A percentile compares a stretch with the other conserved stretches of the same genome.
These are phyloP conservation scores for Solanum aculeatissimum DNA, from an alignment of 305 asterid genomes.

Conservation along the genomic window DNA sequence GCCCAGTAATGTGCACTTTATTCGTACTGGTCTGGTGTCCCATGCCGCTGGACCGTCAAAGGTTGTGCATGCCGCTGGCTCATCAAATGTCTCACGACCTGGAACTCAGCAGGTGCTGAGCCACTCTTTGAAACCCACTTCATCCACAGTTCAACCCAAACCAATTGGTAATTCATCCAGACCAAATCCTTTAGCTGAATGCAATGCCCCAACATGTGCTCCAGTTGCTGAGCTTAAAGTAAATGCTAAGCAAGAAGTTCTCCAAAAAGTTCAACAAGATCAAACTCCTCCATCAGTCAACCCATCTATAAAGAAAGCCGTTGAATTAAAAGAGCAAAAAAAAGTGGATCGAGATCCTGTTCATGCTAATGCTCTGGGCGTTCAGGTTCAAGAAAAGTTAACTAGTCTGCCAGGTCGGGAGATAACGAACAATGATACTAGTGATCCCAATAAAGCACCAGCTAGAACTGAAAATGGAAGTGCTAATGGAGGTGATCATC, in stretches of 20 bases:
- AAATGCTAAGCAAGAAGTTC: slow-evolving; percentile 12
- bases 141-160: slow-evolving; percentile 18
- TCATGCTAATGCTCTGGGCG: not conserved
- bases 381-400: slow-evolving; percentile 12
- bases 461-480: slow-evolving; percentile 8
- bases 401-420: slow-evolving; percentile 7
- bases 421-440: slow-evolving; percentile 8
- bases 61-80: slow-evolving; percentile 9
- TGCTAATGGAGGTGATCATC: not conserved
- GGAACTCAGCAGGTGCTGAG: slow-evolving; percentile 24
- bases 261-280: slow-evolving; percentile 17
- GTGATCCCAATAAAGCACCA: slow-evolving; percentile 1
- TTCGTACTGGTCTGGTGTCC: slow-evolving; percentile 50
- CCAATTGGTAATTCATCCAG: slow-evolving; percentile 12
- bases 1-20: slow-evolving; percentile 82
- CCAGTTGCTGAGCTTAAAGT: slow-evolving; percentile 7
- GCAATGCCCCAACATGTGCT: not conserved
- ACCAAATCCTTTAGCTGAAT: slow-evolving; percentile 7
- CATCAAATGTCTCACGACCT: slow-evolving; percentile 23
- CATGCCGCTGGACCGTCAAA: slow-evolving; percentile 24
- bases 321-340: slow-evolving; percentile 1
- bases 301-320: slow-evolving; percentile 7
- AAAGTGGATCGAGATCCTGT: slow-evolving; percentile 6
- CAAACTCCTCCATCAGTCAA: slow-evolving; percentile 10
- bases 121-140: slow-evolving; percentile 22